phyloP scores from a whole-genome alignment of 345 rosid genomes.

The Moricandia moricandioides region DNA sequence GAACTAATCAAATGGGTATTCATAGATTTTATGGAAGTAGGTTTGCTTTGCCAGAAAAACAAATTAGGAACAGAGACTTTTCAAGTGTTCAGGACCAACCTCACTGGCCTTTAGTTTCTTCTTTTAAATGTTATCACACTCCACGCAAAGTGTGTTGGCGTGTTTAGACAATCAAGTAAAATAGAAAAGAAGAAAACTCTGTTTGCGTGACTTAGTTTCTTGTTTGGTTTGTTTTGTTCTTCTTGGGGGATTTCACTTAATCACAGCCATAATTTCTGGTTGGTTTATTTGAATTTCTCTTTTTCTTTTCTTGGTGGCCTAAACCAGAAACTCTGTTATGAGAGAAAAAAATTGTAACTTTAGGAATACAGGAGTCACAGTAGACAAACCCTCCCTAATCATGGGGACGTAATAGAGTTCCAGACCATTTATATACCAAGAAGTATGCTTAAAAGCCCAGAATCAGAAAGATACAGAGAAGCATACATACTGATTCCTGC shows the following conservation, averaged over 20 bases:
- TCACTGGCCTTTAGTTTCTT: not conserved
- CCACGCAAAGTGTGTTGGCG: conserved; percentile 37
- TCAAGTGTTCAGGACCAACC: not conserved
- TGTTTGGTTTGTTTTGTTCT: conserved; percentile 24
- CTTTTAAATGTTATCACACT: conserved; percentile 22
- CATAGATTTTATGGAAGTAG: conserved; percentile 5
- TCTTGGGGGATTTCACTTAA: not conserved
- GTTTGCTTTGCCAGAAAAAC: not conserved
- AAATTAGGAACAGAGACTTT: conserved; percentile 23
- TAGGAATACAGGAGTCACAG: conserved; percentile 11
- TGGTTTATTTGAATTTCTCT: not conserved
- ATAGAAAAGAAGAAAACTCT: not conserved
- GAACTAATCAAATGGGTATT: not conserved
- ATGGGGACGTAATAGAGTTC: not conserved
- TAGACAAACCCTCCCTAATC: not conserved
- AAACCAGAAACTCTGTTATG: conserved; percentile 1
- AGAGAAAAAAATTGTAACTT: conserved; percentile 4
- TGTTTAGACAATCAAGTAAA: not conserved
- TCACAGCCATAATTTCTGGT: conserved; percentile 5
- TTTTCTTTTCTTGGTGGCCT: conserved; percentile 20
- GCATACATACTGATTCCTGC: conserved; percentile 24
- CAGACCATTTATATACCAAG: conserved; percentile 9
- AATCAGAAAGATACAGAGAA: not conserved
- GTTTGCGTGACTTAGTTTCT: conserved; percentile 28
- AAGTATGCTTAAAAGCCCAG: not conserved